Evolutionary conservation across 768 basidiomycete species (phyloP).

Genomic region (Lentinula aciculospora): DNA sequence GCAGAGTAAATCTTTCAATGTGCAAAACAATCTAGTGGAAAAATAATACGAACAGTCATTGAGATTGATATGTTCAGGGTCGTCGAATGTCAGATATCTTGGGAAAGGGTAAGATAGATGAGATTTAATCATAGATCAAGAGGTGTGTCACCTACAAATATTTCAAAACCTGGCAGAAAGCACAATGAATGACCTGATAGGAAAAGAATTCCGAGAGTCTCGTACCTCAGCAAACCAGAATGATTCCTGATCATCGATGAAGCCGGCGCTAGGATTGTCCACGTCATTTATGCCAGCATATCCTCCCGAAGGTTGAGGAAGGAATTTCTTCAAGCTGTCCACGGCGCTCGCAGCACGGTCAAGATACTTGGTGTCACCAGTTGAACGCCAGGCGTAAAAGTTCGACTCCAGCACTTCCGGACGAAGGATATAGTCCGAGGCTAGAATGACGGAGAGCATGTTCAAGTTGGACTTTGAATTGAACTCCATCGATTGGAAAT

Average conservation of each 20-base stretch:
- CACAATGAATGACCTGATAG: not conserved
- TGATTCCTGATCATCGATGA: slow-evolving; percentile 60
- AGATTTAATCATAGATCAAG: not conserved
- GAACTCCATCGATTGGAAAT: no score
- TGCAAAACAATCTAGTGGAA: not conserved
- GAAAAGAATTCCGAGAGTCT: not conserved
- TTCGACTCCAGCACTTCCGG: slow-evolving; percentile 79
- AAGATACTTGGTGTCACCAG: slow-evolving; percentile 64
- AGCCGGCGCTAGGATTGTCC: slow-evolving; percentile 27
- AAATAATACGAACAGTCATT: slow-evolving; percentile 31
- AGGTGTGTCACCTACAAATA: slow-evolving; percentile 14
- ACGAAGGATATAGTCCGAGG: slow-evolving; percentile 53
- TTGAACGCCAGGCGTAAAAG: slow-evolving; percentile 70
- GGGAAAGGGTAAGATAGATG: not conserved
- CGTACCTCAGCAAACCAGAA: slow-evolving; percentile 61
- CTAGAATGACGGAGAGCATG: slow-evolving; percentile 16
- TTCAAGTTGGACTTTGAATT: no score
- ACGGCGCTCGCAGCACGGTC: slow-evolving; percentile 57
- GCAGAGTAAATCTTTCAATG: no score
- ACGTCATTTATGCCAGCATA: slow-evolving; percentile 59
- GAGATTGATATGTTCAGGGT: slow-evolving; percentile 40
- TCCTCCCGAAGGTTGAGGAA: slow-evolving; percentile 33
- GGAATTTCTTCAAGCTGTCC: slow-evolving; percentile 50
- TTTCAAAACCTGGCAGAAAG: slow-evolving; percentile 33
- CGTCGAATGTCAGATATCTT: slow-evolving; percentile 49